These are phyloP conservation scores for Sclerotinia borealis DNA, from an alignment of 2,329 filamentous ascomycete species.

Conservation along the genomic window DNA sequence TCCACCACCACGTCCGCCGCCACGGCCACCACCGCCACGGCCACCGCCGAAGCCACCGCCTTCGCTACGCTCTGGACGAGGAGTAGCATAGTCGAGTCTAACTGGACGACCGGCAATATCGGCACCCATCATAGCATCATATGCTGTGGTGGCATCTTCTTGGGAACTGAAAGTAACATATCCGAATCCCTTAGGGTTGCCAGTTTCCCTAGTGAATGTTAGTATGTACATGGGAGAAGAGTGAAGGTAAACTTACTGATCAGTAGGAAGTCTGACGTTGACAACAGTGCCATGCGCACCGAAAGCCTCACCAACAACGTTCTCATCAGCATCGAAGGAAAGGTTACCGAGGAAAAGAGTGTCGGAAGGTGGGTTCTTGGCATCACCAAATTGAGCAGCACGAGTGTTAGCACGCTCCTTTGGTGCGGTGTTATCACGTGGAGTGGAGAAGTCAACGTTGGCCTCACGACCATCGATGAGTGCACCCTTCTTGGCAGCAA, in stretches of 20 bases:
- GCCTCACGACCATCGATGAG: slow-evolving; percentile 61
- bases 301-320: slow-evolving; percentile 58
- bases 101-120: slow-evolving; percentile 59
- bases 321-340: slow-evolving; percentile 61
- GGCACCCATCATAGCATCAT: slow-evolving; percentile 55
- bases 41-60: slow-evolving; percentile 41
- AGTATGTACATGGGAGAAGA: slow-evolving; percentile 26
- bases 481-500: slow-evolving; percentile 56
- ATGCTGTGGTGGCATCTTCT: slow-evolving; percentile 60
- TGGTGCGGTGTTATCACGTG: slow-evolving; percentile 45
- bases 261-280: slow-evolving; percentile 64
- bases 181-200: slow-evolving; percentile 65
- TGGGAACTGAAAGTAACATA: slow-evolving; percentile 64
- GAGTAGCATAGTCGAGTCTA: slow-evolving; percentile 62
- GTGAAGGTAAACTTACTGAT: slow-evolving; percentile 38
- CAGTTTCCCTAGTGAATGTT: slow-evolving; percentile 44
- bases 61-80: slow-evolving; percentile 46
- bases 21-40: slow-evolving; percentile 37
- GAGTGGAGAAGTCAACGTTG: slow-evolving; percentile 65
- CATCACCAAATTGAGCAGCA: slow-evolving; percentile 54
- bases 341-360: slow-evolving; percentile 70
- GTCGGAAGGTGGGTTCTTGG: slow-evolving; percentile 55
- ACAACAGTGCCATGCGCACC: slow-evolving; percentile 55
- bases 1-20: slow-evolving; percentile 27
- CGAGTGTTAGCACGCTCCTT: slow-evolving; percentile 46